Percentiles rank a stretch among this genome's conserved stretches.
Evolutionary conservation across 768 basidiomycete species (phyloP).

Genomic region (Psilocybe sp.): DNA sequence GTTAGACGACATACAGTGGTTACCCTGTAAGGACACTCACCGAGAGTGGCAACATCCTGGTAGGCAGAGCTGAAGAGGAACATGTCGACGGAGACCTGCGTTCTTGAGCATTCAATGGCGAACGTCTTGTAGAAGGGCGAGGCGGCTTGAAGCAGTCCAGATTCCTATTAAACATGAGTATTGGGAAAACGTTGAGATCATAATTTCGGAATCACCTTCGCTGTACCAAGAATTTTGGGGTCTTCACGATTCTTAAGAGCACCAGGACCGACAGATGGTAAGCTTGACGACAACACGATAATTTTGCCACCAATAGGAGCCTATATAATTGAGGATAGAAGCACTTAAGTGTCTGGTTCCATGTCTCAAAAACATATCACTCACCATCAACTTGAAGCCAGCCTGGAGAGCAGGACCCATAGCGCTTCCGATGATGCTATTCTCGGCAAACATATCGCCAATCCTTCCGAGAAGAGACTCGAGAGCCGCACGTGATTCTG

Average conservation of each 20-base stretch:
- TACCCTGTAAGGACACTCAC: conserved; percentile 35
- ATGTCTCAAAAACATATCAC: conserved; percentile 8
- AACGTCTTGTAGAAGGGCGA: conserved; percentile 97
- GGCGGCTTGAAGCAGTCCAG: conserved; percentile 87
- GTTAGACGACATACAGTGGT: background rate
- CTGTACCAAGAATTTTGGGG: conserved; percentile 90
- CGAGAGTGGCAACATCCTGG: conserved; percentile 92
- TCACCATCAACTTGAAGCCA: conserved; percentile 91
- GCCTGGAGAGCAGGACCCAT: conserved; percentile 94
- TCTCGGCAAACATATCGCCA: conserved; percentile 98
- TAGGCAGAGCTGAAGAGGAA: conserved; percentile 94
- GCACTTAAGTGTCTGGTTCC: background rate
- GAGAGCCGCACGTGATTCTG: conserved; percentile 75
- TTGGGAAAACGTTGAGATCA: background rate
- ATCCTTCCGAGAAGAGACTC: conserved; percentile 81
- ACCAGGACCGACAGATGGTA: conserved; percentile 88
- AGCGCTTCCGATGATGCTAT: conserved; percentile 88
- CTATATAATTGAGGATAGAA: conserved; percentile 31
- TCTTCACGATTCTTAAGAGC: conserved; percentile 96
- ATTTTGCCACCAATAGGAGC: conserved; percentile 95
- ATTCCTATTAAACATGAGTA: conserved; percentile 56
- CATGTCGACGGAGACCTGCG: conserved; percentile 98
- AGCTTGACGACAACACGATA: conserved; percentile 75
- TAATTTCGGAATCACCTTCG: conserved; percentile 55
- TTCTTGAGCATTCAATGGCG: conserved; percentile 95